Evolutionary conservation across 306 rosid species (phyloP).

Genomic region (Lithocarpus polystachyus): DNA sequence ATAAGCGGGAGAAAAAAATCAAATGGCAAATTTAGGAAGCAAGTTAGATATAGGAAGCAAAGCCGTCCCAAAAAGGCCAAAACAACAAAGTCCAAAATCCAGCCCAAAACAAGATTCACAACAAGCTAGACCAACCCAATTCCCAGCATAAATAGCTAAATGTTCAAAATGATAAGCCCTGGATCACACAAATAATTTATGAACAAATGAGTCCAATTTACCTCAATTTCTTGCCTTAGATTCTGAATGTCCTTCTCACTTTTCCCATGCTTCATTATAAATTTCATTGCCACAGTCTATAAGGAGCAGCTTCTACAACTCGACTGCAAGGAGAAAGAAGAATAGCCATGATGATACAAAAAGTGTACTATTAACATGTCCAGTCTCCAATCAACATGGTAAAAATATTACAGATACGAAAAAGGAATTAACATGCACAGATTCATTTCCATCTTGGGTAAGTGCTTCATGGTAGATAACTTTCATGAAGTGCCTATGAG

Average conservation of each 20-base stretch:
- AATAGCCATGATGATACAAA: too few relatives aligned
- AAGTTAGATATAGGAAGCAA: background rate
- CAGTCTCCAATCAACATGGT: too few relatives aligned
- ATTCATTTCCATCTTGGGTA: too few relatives aligned
- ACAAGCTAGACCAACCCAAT: background rate
- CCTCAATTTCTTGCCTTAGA: slow-evolving; percentile 96
- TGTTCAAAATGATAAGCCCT: background rate
- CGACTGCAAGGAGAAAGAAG: too few relatives aligned
- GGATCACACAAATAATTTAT: background rate
- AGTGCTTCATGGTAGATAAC: too few relatives aligned
- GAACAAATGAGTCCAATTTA: slow-evolving; percentile 11
- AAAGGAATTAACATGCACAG: too few relatives aligned
- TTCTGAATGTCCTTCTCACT: slow-evolving; percentile 91
- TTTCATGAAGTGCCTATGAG: too few relatives aligned
- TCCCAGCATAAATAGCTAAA: background rate
- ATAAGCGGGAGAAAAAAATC: background rate
- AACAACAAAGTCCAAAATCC: background rate
- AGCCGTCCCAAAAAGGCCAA: background rate
- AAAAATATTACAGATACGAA: too few relatives aligned
- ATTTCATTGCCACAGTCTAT: slow-evolving; percentile 99
- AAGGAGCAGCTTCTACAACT: too few relatives aligned
- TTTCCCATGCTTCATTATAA: slow-evolving; percentile 94
- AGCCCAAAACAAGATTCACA: background rate
- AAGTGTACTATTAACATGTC: too few relatives aligned
- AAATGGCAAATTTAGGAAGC: background rate